Percentiles rank a stretch among this genome's conserved stretches.
Conservation (phyloP, 495 filamentous ascomycete genomes). For the Barbatosphaeria neglecta region DNA sequence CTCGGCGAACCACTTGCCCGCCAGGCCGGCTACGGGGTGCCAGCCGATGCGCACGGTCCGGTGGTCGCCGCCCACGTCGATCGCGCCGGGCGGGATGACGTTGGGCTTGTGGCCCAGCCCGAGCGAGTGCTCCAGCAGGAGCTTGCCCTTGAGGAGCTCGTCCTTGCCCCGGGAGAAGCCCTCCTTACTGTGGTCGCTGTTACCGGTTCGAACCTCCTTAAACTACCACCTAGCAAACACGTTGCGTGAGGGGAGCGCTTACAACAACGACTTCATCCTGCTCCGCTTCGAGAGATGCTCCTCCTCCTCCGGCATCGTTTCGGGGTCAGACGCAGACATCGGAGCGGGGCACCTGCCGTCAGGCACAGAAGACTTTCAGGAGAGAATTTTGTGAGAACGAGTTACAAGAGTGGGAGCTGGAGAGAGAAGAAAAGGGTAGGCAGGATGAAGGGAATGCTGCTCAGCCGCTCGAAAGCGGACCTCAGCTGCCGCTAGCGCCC, state of each 20-base stretch:
- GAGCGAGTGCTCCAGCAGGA: slow-evolving; percentile 23
- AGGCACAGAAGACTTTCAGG: no score
- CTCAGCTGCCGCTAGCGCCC: no score
- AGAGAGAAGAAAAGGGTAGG: no score
- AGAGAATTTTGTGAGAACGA: no score
- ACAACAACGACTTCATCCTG: slow-evolving; percentile 12
- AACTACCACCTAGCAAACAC: no score
- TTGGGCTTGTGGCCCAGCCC: slow-evolving; percentile 31
- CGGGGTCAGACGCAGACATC: neutral
- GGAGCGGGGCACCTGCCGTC: no score
- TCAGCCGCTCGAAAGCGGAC: neutral
- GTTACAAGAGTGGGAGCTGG: neutral
- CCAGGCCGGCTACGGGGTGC: slow-evolving; percentile 33
- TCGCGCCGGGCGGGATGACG: slow-evolving; percentile 21
- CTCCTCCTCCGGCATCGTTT: neutral
- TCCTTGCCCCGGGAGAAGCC: slow-evolving; percentile 13
- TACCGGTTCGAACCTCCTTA: no score
- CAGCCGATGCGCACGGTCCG: slow-evolving; percentile 31
- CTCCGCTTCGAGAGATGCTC: neutral
- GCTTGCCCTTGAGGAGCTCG: slow-evolving; percentile 23
- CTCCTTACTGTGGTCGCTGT: slow-evolving; percentile 5
- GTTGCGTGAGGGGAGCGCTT: no score
- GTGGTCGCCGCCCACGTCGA: slow-evolving; percentile 12
- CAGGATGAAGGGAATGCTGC: no score
- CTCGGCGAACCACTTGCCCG: slow-evolving; percentile 33